phyloP scores from a whole-genome alignment of 73 alveolate genomes.

The Blepharisma stoltei region DNA sequence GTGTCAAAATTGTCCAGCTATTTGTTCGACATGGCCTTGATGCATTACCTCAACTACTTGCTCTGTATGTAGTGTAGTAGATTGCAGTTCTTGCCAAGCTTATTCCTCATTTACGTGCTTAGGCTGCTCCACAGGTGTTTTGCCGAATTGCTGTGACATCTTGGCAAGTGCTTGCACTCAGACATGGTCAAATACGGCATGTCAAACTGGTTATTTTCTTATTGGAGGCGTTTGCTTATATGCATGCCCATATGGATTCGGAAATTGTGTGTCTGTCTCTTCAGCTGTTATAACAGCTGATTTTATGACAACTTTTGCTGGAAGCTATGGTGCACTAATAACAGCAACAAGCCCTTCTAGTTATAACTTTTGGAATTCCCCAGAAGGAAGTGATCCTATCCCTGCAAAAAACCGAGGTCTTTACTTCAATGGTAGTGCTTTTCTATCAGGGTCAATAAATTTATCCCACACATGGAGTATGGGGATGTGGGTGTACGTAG shows the following conservation, averaged over 20 bases:
- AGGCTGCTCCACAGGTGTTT: background rate
- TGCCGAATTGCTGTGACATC: background rate
- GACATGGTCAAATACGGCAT: background rate
- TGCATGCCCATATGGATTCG: background rate
- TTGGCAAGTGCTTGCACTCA: background rate
- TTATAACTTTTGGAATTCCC: too few relatives aligned
- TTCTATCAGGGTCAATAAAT: background rate
- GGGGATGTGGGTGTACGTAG: background rate
- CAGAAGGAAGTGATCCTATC: background rate
- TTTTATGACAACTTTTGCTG: too few relatives aligned
- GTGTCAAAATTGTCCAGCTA: background rate
- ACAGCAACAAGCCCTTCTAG: too few relatives aligned
- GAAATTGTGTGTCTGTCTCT: too few relatives aligned
- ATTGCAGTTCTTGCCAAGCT: background rate
- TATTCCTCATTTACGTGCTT: background rate
- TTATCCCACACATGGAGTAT: background rate
- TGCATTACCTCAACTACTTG: slow-evolving; percentile 1
- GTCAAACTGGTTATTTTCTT: background rate
- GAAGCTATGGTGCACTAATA: too few relatives aligned
- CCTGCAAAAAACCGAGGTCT: background rate
- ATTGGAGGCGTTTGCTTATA: background rate
- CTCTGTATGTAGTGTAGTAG: background rate
- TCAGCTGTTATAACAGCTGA: too few relatives aligned
- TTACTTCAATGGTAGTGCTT: background rate
- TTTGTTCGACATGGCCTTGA: slow-evolving; percentile 9